phyloP scores from a whole-genome alignment of 2,329 filamentous ascomycete genomes.

The Epicoccum nigrum region DNA sequence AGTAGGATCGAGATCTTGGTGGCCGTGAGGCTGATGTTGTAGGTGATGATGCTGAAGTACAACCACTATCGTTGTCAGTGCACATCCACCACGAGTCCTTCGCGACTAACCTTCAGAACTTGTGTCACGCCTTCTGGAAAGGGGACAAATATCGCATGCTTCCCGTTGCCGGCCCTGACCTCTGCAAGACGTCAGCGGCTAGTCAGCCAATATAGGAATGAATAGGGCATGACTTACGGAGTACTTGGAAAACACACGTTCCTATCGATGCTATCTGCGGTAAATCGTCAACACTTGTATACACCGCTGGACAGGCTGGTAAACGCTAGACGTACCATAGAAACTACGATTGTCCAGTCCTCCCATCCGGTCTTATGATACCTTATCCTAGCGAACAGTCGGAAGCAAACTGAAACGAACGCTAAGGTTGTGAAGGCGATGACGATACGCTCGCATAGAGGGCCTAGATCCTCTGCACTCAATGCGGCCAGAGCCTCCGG shows the following conservation, averaged over 20 bases:
- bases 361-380: slow-evolving; percentile 28
- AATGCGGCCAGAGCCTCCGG: slow-evolving; percentile 26
- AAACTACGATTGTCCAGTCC: slow-evolving; percentile 28
- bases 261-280: slow-evolving; percentile 19
- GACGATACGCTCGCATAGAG: slow-evolving; percentile 22
- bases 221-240: slow-evolving; percentile 18
- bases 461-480: slow-evolving; percentile 25
- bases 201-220: no score
- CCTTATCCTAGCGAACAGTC: slow-evolving; percentile 29
- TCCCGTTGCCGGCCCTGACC: slow-evolving; percentile 29
- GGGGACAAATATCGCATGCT: slow-evolving; percentile 29
- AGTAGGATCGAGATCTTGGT: slow-evolving; percentile 39
- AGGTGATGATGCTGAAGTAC: slow-evolving; percentile 35
- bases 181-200: slow-evolving; percentile 21
- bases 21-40: slow-evolving; percentile 29
- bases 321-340: slow-evolving; percentile 23
- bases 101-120: slow-evolving; percentile 24
- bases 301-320: no score
- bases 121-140: slow-evolving; percentile 15
- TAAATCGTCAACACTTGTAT: not conserved
- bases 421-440: slow-evolving; percentile 28
- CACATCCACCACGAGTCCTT: no score
- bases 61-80: slow-evolving; percentile 28
- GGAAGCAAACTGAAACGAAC: slow-evolving; percentile 27
- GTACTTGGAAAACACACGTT: slow-evolving; percentile 20